Evolutionary conservation across 495 filamentous ascomycete genomes (phyloP), one percentile per base, ranked within the genome.

Genomic region (Cercophora sp.): DNA sequence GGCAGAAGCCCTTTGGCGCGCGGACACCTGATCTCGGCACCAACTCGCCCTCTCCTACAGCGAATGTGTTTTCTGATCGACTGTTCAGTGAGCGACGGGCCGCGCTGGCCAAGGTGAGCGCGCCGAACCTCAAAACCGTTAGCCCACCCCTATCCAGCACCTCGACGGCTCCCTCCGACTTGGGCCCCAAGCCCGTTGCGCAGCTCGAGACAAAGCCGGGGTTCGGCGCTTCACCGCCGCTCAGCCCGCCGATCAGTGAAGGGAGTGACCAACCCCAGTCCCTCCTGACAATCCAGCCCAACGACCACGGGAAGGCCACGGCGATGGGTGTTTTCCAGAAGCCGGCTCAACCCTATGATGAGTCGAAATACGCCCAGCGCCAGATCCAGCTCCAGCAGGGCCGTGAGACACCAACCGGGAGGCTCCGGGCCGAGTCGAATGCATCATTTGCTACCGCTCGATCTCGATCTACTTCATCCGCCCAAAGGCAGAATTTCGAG

Each of bases 251-350:
- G 0, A 76, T 81, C 8, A 89, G 84, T 61, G 86, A 91, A 50
- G 72, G 75, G 16, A 85, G 82, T 2, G 84, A 91, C 11, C 71
- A 73, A 9, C 57, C 72, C 13, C 70, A 72, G 13, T 58, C 72
- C 0, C 66, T 80, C 0, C 67, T 85, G 11, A 70, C 87, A 11
- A 75, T 92, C 8, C 82, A 88, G 52, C 85, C 88, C 0, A 85
- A 84, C 54, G 90, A 96, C 56, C 71, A 80, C 34, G 89, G 88
- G 16, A 94, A 94, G 67, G 88, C 91, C 10, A 94, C 91, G 0
- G 88, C 88, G 4, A 77, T 89, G 67, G 88, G 88, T 13, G 76
- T 89, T 1, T 95, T 95, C 70, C 85, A 91, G 48, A 89, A 89
- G 56, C 88, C 91, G 2, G 71, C 66, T 18, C 79, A 85, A 34